Evolutionary conservation across 2,329 filamentous ascomycete genomes (phyloP).

Genomic region (Colletotrichum agaves): DNA sequence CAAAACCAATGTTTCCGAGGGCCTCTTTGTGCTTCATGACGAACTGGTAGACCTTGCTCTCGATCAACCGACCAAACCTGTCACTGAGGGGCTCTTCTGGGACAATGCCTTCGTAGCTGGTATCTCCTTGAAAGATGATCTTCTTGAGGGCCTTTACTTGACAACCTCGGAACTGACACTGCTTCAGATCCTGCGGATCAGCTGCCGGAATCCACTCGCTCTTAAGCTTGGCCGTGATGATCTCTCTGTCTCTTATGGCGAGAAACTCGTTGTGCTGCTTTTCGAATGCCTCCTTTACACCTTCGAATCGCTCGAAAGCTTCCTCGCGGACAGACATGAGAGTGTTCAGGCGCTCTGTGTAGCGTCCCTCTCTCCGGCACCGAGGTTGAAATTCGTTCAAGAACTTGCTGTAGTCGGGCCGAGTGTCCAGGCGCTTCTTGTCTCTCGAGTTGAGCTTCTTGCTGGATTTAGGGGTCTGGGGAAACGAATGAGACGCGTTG

Average conservation of each 20-base stretch:
- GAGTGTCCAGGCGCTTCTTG: conserved; percentile 62
- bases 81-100: conserved; percentile 32
- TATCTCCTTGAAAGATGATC: conserved; percentile 59
- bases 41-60: conserved; percentile 17
- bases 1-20: conserved; percentile 1
- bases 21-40: neutral
- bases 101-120: conserved; percentile 48
- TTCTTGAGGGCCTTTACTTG: conserved; percentile 57
- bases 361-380: conserved; percentile 54
- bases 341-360: conserved; percentile 42
- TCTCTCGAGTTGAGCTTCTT: conserved; percentile 64
- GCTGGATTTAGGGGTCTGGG: conserved; percentile 41
- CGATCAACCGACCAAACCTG: neutral
- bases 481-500: neutral
- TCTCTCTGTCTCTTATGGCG: conserved; percentile 48
- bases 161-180: conserved; percentile 46
- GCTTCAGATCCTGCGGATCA: conserved; percentile 11
- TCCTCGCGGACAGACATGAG: conserved; percentile 61
- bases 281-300: conserved; percentile 55
- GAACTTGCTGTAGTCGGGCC: conserved; percentile 70
- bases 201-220: conserved; percentile 17
- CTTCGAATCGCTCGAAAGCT: conserved; percentile 63
- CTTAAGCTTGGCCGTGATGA: conserved; percentile 37
- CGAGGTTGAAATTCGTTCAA: conserved; percentile 70
- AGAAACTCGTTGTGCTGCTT: conserved; percentile 54